A percentile compares a stretch with the other conserved stretches of the same genome.
phyloP scores from a whole-genome alignment of 129 eudicot species.

The Chrysanthemum lavandulifolium region DNA sequence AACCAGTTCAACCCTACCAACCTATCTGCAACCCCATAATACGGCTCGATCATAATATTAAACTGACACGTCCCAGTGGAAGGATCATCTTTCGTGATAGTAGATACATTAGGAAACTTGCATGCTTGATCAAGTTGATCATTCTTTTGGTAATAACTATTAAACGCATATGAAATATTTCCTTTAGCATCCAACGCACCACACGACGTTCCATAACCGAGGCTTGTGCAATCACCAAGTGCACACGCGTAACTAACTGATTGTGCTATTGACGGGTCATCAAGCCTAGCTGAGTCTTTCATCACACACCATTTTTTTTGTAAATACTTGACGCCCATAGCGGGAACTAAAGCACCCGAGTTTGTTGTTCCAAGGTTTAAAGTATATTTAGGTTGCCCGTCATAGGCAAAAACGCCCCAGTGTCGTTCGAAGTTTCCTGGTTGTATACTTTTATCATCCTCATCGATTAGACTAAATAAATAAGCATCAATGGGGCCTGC shows the following conservation, averaged over 20 bases:
- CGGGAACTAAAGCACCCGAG: constrained; percentile 46
- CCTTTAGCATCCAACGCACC: constrained; percentile 40
- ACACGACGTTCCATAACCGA: constrained; percentile 71
- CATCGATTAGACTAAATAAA: constrained; percentile 76
- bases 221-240: constrained; percentile 68
- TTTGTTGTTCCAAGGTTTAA: constrained; percentile 43
- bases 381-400: constrained; percentile 68
- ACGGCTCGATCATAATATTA: constrained; percentile 45
- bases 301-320: constrained; percentile 71
- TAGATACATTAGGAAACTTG: constrained; percentile 56
- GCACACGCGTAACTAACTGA: constrained; percentile 78
- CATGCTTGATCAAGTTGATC: constrained; percentile 64
- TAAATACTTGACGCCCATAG: constrained; percentile 46
- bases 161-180: constrained; percentile 71
- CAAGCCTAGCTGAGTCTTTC: constrained; percentile 42
- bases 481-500: constrained; percentile 67
- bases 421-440: constrained; percentile 94
- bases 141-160: constrained; percentile 60
- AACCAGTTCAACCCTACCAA: constrained; percentile 34
- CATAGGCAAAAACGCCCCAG: constrained; percentile 81
- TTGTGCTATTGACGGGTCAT: constrained; percentile 43
- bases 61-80: constrained; percentile 57
- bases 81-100: constrained; percentile 49
- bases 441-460: constrained; percentile 73
- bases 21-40: constrained; percentile 34